A percentile compares a stretch with the other conserved stretches of the same genome.
phyloP scores from a whole-genome alignment of 192 early-diverging fungal genomes.

The Rhizophagus prolifer region DNA sequence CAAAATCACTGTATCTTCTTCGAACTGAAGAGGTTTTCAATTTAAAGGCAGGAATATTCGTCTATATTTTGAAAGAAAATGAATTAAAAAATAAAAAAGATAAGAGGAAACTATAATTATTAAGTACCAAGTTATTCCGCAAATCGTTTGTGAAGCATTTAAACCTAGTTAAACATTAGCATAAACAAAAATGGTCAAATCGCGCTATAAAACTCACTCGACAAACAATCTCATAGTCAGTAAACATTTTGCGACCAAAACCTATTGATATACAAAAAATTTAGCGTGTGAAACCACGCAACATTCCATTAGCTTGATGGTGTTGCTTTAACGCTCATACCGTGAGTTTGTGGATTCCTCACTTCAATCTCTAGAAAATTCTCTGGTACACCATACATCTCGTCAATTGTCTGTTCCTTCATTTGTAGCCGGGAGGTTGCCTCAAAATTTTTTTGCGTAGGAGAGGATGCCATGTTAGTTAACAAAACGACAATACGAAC shows the following conservation, averaged over 20 bases:
- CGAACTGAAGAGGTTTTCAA: conserved; percentile 78
- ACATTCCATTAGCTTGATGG: not conserved
- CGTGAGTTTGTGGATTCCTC: conserved; percentile 83
- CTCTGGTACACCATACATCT: conserved; percentile 88
- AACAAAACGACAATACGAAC: not conserved
- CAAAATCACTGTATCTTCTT: conserved; percentile 96
- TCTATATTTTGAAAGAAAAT: conserved; percentile 50
- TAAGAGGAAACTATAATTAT: not conserved
- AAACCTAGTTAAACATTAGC: not conserved
- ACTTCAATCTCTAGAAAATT: conserved; percentile 98
- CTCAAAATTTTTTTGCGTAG: conserved; percentile 19
- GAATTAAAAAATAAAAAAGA: conserved; percentile 3
- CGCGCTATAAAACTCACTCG: conserved; percentile 55
- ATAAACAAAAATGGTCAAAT: not conserved
- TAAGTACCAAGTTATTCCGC: not conserved
- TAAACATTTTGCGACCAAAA: conserved; percentile 80
- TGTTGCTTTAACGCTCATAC: conserved; percentile 32
- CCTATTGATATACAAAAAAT: conserved; percentile 36
- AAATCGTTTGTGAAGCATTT: not conserved
- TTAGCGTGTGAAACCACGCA: not conserved
- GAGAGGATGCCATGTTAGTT: conserved; percentile 7
- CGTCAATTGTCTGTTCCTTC: conserved; percentile 58
- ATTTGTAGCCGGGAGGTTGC: conserved; percentile 34
- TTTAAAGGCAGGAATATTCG: conserved; percentile 97
- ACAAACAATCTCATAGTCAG: conserved; percentile 95